Percentiles rank a stretch among this genome's conserved stretches.
Evolutionary conservation across 2,329 filamentous ascomycete species (phyloP).

Genomic region (Bipolaris bicolor): DNA sequence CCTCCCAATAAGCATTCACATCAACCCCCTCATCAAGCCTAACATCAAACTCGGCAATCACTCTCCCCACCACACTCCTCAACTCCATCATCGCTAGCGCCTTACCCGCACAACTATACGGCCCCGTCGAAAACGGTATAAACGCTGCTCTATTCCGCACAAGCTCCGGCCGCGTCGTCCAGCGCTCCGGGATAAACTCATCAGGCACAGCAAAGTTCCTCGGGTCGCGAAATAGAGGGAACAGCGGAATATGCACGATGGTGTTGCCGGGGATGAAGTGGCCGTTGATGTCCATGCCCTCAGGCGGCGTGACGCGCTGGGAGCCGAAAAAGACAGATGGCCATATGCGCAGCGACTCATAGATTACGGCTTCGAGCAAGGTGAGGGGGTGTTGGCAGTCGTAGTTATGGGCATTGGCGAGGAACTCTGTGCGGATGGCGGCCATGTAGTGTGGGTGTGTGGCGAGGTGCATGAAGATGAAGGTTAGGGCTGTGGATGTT

Average conservation of each 20-base stretch:
- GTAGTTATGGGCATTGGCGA: slow-evolving; percentile 11
- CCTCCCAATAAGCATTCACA: slow-evolving; percentile 22
- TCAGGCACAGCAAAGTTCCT: slow-evolving; percentile 29
- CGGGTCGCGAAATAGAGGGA: slow-evolving; percentile 25
- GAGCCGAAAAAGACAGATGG: slow-evolving; percentile 34
- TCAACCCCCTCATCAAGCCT: slow-evolving; percentile 26
- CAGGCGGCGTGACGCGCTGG: slow-evolving; percentile 38
- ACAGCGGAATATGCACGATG: slow-evolving; percentile 31
- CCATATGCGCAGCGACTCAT: slow-evolving; percentile 38
- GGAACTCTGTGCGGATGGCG: slow-evolving; percentile 31
- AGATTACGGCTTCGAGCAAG: slow-evolving; percentile 32
- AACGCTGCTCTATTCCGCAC: slow-evolving; percentile 59
- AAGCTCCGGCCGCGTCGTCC: slow-evolving; percentile 28
- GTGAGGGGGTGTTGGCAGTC: slow-evolving; percentile 19
- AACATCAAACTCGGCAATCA: slow-evolving; percentile 64
- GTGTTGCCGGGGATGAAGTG: slow-evolving; percentile 37
- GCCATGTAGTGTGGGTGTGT: slow-evolving; percentile 24
- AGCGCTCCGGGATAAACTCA: slow-evolving; percentile 36
- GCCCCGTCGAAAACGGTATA: slow-evolving; percentile 72
- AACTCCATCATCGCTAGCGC: slow-evolving; percentile 68
- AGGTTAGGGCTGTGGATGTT: slow-evolving; percentile 59
- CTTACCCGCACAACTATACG: slow-evolving; percentile 73
- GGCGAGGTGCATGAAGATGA: slow-evolving; percentile 52
- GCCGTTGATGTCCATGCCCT: slow-evolving; percentile 32
- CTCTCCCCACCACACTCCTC: slow-evolving; percentile 63